A percentile compares a stretch with the other conserved stretches of the same genome.
These are phyloP conservation scores for Mycena amicta DNA, from an alignment of 768 basidiomycete genomes.

Conservation along the genomic window DNA sequence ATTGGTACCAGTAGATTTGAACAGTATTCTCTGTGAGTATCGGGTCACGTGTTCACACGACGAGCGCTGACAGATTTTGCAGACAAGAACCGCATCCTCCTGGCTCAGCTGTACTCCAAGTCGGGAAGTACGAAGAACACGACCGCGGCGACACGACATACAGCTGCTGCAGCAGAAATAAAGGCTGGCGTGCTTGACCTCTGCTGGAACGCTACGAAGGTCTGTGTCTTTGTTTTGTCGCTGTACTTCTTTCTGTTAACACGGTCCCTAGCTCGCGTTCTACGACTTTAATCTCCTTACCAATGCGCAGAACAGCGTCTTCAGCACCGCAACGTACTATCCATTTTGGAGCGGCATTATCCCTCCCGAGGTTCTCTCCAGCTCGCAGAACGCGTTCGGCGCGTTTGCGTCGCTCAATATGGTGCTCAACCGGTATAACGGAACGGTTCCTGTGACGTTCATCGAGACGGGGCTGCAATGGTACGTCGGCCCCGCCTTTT, in stretches of 20 bases:
- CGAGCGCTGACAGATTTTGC: not conserved
- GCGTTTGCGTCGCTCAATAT: constrained; percentile 77
- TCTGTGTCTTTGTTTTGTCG: too few relatives aligned
- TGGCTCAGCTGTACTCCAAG: constrained; percentile 58
- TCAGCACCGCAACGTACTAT: constrained; percentile 79
- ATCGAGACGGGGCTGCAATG: constrained; percentile 81
- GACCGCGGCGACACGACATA: constrained; percentile 51
- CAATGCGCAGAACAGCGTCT: constrained; percentile 63
- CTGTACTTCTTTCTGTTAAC: not conserved
- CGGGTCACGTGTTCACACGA: too few relatives aligned
- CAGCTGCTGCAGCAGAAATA: constrained; percentile 54
- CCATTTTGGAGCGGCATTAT: constrained; percentile 88
- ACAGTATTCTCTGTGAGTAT: constrained; percentile 79
- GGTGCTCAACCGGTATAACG: constrained; percentile 84
- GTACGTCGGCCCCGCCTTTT: constrained; percentile 40
- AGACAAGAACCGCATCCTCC: constrained; percentile 66
- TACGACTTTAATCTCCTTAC: constrained; percentile 87
- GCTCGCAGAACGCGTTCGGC: constrained; percentile 61
- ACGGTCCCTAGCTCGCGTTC: constrained; percentile 60
- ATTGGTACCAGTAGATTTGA: constrained; percentile 75
- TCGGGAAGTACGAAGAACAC: constrained; percentile 38
- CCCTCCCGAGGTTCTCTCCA: constrained; percentile 65
- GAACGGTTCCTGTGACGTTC: constrained; percentile 82
- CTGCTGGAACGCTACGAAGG: constrained; percentile 77
- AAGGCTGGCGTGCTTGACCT: constrained; percentile 81